Conservation (phyloP, 2,329 filamentous ascomycete species). For the Phaeomoniella chlamydospora region DNA sequence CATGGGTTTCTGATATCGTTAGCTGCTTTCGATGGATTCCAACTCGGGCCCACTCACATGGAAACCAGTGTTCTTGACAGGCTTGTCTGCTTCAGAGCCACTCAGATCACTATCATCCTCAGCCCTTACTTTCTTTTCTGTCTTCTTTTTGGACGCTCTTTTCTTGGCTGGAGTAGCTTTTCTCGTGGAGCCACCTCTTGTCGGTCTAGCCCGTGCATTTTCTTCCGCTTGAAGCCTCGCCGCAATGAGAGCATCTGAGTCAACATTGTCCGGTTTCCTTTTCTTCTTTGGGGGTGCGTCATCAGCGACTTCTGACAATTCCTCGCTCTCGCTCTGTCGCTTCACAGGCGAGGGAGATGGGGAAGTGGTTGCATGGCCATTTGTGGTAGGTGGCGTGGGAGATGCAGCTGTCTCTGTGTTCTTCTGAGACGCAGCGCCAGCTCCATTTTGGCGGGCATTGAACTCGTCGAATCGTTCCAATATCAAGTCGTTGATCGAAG, state of each 20-base stretch:
- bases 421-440: slow-evolving; percentile 19
- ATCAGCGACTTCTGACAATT: slow-evolving; percentile 20
- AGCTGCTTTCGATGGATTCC: no score
- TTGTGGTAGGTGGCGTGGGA: slow-evolving; percentile 12
- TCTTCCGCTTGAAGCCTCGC: slow-evolving; percentile 85
- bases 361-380: slow-evolving; percentile 17
- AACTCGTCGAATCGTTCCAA: slow-evolving; percentile 61
- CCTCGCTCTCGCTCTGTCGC: slow-evolving; percentile 25
- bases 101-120: slow-evolving; percentile 63
- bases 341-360: slow-evolving; percentile 19
- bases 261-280: slow-evolving; percentile 45
- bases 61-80: slow-evolving; percentile 74
- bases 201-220: slow-evolving; percentile 61
- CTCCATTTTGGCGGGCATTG: slow-evolving; percentile 32
- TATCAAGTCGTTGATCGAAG: slow-evolving; percentile 40
- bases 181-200: slow-evolving; percentile 54
- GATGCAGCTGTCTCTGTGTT: slow-evolving; percentile 14
- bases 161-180: slow-evolving; percentile 49
- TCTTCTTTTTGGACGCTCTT: slow-evolving; percentile 39
- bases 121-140: slow-evolving; percentile 54
- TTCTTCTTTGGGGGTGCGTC: slow-evolving; percentile 48
- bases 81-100: slow-evolving; percentile 46
- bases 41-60: slow-evolving; percentile 49
- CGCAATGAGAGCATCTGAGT: slow-evolving; percentile 76
- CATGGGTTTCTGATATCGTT: slow-evolving; percentile 24